These are phyloP conservation scores for Chaetomium cochliodes DNA, from an alignment of 495 filamentous ascomycete species.

Conservation along the genomic window DNA sequence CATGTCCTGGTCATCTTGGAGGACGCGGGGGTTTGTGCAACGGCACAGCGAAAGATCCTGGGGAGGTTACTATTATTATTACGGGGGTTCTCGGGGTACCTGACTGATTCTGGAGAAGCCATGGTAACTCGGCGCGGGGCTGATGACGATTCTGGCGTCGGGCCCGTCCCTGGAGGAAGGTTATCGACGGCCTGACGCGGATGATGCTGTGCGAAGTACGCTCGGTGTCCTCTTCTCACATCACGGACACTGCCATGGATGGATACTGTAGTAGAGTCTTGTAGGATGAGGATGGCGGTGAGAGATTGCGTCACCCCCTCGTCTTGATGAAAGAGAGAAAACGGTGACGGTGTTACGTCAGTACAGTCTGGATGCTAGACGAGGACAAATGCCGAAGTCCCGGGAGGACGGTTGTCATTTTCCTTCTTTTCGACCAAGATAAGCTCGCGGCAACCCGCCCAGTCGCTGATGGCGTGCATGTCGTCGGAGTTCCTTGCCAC, in stretches of 20 bases:
- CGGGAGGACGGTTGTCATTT: slow-evolving; percentile 19
- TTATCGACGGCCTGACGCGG: too few species aligned
- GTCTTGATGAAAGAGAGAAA: too few species aligned
- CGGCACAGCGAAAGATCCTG: background rate
- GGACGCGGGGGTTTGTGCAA: background rate
- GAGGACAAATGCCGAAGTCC: background rate
- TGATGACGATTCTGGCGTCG: background rate
- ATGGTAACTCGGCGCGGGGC: background rate
- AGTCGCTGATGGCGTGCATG: background rate
- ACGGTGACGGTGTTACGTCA: background rate
- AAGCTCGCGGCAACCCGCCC: slow-evolving; percentile 9
- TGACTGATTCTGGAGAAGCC: background rate
- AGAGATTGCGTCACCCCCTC: background rate
- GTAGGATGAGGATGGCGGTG: background rate
- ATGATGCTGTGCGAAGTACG: too few species aligned
- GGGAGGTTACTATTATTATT: too few species aligned
- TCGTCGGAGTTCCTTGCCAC: background rate
- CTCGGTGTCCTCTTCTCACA: too few species aligned
- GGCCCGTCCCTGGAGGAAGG: background rate
- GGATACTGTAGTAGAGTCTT: background rate
- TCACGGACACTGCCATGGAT: too few species aligned
- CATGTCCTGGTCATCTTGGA: background rate
- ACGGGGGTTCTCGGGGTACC: background rate
- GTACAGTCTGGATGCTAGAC: background rate
- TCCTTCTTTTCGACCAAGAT: background rate